phyloP scores from a whole-genome alignment of 345 rosid species.

The Brassica rapa region DNA sequence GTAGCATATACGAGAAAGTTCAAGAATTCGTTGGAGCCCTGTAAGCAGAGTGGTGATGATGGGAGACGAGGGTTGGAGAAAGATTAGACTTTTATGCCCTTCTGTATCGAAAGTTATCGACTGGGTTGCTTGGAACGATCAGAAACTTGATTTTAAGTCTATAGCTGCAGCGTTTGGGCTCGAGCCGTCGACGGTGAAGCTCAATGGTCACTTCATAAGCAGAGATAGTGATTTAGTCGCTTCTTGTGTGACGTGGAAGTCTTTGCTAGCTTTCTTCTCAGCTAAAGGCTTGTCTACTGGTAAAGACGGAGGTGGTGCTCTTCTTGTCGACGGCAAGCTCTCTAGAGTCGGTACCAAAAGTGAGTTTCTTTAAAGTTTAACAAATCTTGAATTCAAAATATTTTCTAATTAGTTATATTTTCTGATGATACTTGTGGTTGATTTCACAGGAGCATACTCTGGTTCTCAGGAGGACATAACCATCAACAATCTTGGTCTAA shows the following conservation, averaged over 20 bases:
- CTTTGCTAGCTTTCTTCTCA: conserved; percentile 74
- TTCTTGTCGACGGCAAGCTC: conserved; percentile 74
- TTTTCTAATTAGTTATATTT: not conserved
- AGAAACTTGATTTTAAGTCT: conserved; percentile 67
- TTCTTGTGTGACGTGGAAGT: conserved; percentile 76
- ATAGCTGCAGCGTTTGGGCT: conserved; percentile 68
- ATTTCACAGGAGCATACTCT: conserved; percentile 23
- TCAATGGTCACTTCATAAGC: conserved; percentile 86
- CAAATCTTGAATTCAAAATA: not conserved
- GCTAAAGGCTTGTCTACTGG: conserved; percentile 80
- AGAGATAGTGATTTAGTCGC: conserved; percentile 67
- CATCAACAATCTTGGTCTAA: conserved; percentile 25
- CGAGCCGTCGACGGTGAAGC: conserved; percentile 69
- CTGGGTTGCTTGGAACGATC: conserved; percentile 51
- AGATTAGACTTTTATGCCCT: conserved; percentile 65
- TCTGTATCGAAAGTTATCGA: conserved; percentile 48
- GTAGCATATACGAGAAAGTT: conserved; percentile 13
- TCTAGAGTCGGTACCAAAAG: conserved; percentile 60
- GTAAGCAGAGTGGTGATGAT: conserved; percentile 22
- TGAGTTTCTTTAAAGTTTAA: conserved; percentile 44
- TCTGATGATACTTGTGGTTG: not conserved
- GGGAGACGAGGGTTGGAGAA: conserved; percentile 37
- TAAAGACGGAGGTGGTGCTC: conserved; percentile 45
- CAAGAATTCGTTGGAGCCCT: conserved; percentile 12
- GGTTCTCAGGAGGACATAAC: conserved; percentile 26